These are phyloP conservation scores for Circinella umbellata DNA, from an alignment of 371 early-diverging fungal species.

Conservation along the genomic window DNA sequence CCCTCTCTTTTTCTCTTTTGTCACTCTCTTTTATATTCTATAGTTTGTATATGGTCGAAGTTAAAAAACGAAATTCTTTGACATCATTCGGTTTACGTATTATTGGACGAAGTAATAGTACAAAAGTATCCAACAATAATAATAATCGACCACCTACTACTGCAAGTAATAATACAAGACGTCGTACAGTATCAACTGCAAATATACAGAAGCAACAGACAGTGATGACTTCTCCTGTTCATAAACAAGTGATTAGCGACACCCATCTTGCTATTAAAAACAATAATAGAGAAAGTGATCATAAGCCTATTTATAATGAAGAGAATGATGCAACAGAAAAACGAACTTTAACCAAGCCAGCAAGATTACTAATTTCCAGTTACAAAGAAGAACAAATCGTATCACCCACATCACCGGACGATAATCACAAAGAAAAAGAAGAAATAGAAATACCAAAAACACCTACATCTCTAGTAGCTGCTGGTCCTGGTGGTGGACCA, in stretches of 20 bases:
- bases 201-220: not conserved
- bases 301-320: too few species aligned
- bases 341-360: too few species aligned
- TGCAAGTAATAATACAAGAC: not conserved
- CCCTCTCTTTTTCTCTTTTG: not conserved
- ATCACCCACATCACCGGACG: not conserved
- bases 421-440: not conserved
- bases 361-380: too few species aligned
- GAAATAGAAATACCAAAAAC: not conserved
- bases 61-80: not conserved
- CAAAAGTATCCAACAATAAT: not conserved
- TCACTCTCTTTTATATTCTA: not conserved
- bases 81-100: constrained; percentile 6
- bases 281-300: not conserved
- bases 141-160: not conserved
- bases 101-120: not conserved
- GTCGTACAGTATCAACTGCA: too few species aligned
- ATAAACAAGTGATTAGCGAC: not conserved
- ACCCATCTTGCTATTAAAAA: not conserved
- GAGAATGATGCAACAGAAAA: too few species aligned
- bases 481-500: not conserved
- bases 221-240: not conserved
- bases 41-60: not conserved
- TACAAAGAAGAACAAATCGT: not conserved
- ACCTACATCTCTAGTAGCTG: not conserved